A percentile compares a stretch with the other conserved stretches of the same genome.
phyloP scores from a whole-genome alignment of 2,329 filamentous ascomycete species.

The Paradendryphiella salina region DNA sequence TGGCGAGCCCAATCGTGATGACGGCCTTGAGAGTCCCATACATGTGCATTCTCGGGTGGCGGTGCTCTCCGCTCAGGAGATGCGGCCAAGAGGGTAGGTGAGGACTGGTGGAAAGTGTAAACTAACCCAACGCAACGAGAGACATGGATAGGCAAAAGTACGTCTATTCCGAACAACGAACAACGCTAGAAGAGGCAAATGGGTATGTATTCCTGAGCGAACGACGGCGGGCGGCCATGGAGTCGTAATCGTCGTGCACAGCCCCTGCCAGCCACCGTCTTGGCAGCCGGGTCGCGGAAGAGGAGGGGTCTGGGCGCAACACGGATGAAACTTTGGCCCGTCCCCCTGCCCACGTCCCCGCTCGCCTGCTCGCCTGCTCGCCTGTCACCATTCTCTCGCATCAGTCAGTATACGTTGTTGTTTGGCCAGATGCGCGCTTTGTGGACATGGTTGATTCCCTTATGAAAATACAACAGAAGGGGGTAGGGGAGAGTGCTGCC shows the following conservation, averaged over 20 bases:
- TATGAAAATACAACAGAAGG: no score
- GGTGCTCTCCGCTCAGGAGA: conserved; percentile 30
- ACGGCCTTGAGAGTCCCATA: conserved; percentile 26
- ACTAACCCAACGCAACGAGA: conserved; percentile 31
- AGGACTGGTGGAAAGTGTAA: background rate
- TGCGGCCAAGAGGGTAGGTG: conserved; percentile 15
- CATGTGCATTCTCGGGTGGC: conserved; percentile 37
- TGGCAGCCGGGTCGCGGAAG: conserved; percentile 20
- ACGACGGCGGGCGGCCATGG: conserved; percentile 19
- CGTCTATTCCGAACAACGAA: conserved; percentile 6
- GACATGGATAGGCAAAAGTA: conserved; percentile 32
- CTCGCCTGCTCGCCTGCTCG: background rate
- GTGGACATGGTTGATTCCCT: background rate
- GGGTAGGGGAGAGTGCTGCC: no score
- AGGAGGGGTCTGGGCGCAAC: conserved; percentile 24
- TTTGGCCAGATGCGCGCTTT: background rate
- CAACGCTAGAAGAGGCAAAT: conserved; percentile 13
- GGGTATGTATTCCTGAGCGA: conserved; percentile 12
- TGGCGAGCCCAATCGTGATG: conserved; percentile 28
- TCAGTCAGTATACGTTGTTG: background rate
- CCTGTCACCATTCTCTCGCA: background rate
- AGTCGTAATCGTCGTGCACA: conserved; percentile 33
- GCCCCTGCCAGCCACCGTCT: conserved; percentile 20
- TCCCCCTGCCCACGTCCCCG: conserved; percentile 1
- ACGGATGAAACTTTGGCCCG: conserved; percentile 23